A percentile compares a stretch with the other conserved stretches of the same genome.
phyloP scores from a whole-genome alignment of 2,329 filamentous ascomycete genomes.

The Venturia carpophila region DNA sequence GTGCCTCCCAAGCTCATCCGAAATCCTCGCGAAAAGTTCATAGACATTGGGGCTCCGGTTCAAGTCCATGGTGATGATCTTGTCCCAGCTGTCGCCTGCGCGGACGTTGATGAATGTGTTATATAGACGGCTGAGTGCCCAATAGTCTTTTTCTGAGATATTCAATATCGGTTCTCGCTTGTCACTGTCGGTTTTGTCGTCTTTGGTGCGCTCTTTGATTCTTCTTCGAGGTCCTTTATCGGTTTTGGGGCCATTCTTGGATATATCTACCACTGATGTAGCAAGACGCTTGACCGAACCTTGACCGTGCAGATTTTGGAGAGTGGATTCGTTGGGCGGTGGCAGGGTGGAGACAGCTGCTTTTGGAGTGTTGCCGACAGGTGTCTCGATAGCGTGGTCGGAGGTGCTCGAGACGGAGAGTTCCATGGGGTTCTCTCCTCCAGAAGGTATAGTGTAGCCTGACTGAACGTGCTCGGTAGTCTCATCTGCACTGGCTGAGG shows the following conservation, averaged over 20 bases:
- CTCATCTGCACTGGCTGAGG: too few relatives aligned
- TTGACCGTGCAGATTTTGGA: too few relatives aligned
- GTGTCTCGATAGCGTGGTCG: not conserved
- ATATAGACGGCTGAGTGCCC: not conserved
- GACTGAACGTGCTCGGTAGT: too few relatives aligned
- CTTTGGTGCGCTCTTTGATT: not conserved
- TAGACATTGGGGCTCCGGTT: not conserved
- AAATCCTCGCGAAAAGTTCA: not conserved
- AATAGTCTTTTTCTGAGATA: not conserved
- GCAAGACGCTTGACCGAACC: too few relatives aligned
- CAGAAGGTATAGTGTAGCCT: too few relatives aligned
- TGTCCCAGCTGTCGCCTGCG: not conserved
- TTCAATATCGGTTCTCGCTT: not conserved
- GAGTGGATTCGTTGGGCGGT: not conserved
- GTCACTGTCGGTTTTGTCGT: not conserved
- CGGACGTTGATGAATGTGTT: not conserved
- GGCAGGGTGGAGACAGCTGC: not conserved
- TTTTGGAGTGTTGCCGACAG: not conserved
- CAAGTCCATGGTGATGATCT: not conserved
- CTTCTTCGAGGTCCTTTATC: not conserved
- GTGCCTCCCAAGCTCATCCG: not conserved
- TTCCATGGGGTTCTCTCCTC: too few relatives aligned
- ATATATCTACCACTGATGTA: too few relatives aligned
- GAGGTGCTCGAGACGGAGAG: not conserved
- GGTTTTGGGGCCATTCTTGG: not conserved